Evolutionary conservation across 805 yeast species (phyloP), one percentile per base, ranked within the genome.

Genomic region (Lipomyces sp.): DNA sequence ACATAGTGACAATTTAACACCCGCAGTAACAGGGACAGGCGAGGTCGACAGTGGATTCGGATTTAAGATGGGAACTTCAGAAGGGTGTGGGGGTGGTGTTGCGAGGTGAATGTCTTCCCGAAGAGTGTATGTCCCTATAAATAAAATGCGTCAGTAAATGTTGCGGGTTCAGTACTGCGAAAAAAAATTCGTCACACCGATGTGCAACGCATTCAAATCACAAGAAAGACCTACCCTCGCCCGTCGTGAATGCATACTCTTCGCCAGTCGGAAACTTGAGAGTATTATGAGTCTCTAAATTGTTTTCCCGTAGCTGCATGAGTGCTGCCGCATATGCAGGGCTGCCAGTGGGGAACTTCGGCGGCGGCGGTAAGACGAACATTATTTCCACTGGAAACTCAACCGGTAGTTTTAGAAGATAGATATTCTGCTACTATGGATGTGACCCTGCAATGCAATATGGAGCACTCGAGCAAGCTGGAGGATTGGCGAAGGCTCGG

Each of bases 1-100:
- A 59, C 71, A 64, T 6, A 67, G 61, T 34, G 72, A 63, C 11
- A 73, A 51, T 67, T 70, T 39, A 70, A 67, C 58, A 64, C 67
- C 59, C 77, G 80, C 45, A 53, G 70, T 54, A 60, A 59, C 59
- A 5, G 71, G 59, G 7, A 57, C 71, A 29, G 74, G 72, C 48
- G 77, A 73, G 11, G 80, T 78, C 3, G 77, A 75, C 61, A 80
- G 69, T 13, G 81, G 78, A 64, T 79, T 79, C 60, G 76, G 73
- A 5, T 74, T 73, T 53, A 71, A 62, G 11, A 76, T 73, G 24
- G 75, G 77, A 7, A 76, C 75, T 59, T 80, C 79, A 3, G 77
- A 67, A 1, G 80, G 79, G 58, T 78, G 80, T 6, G 79, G 80
- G 30, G 79, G 73, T 2, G 82, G 82, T 53, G 75, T 72, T 5